Evolutionary conservation across 1,284 basidiomycete genomes (phyloP), one percentile per base, ranked within the genome.

Genomic region (Ceratobasidium sp.): DNA sequence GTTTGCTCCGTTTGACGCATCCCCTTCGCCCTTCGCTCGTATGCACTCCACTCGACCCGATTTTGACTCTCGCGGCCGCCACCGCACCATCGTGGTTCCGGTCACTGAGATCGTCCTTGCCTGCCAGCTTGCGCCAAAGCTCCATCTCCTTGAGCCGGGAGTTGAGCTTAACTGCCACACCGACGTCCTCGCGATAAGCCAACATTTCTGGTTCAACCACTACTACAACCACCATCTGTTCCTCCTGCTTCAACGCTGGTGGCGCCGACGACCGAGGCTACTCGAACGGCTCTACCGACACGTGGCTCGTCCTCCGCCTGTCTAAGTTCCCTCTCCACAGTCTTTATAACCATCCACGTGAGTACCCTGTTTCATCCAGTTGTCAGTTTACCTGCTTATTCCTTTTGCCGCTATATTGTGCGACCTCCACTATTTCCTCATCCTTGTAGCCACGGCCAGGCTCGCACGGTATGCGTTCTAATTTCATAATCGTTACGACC

Each of bases 121-220:
- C 5, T 65, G 60, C 14, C 73, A 75, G n/a, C 48, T 75, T n/a
- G n/a, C 48, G 4, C 73, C 73, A 1, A 50, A 75, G 35, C 66
- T 69, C 23, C 38, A 54, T 23, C 54, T 30, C 2, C 67, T 69
- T 23, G 20, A 38, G 5, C 27, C 8, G 7, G 23, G 46, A 2
- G 10, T 71, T 5, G 18, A 12, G 8, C 62, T 75, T 18, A 65
- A 5, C 14, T 3, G 20, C 1, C n/a, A 54, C 10, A n/a, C 41
- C 27, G 73, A 75, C 27, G 50, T 75, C 14, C 33, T 65, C 27
- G 16, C 27, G 7, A 38, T 33, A 48, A 35, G 48, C 35, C 1
- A 23, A 18, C 46, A 55, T 12, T 75, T 75, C 27, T 75, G 30
- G n/a, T 38, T 75, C 12, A 75, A 75, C 33, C 73, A 75, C 35